Conservation (phyloP, 2,329 filamentous ascomycete species). For the Magnaporthiopsis rhizophila region DNA sequence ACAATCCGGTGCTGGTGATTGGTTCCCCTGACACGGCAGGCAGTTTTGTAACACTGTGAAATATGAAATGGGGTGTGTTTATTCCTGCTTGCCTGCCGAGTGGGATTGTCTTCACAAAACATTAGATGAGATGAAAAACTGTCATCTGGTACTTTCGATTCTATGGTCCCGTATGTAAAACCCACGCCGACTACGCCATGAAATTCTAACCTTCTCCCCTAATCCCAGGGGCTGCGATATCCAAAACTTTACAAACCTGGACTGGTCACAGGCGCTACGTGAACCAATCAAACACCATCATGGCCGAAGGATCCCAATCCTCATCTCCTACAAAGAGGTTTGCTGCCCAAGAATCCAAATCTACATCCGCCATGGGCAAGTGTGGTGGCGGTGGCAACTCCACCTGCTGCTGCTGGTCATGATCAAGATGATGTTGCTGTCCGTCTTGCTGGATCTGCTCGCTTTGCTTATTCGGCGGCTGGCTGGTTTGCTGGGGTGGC, state of each 20-base stretch:
- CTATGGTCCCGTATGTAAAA: background rate
- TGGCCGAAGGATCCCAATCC: constrained; percentile 3
- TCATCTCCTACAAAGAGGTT: background rate
- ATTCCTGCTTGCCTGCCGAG: background rate
- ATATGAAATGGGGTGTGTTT: background rate
- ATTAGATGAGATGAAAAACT: no score
- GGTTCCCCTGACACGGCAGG: background rate
- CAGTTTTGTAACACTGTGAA: no score
- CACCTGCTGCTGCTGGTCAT: background rate
- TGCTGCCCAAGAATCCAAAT: constrained; percentile 2
- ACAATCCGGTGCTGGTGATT: background rate
- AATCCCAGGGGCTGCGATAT: background rate
- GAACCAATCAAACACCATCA: background rate
- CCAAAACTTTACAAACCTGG: no score
- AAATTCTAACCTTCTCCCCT: background rate
- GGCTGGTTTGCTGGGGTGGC: no score
- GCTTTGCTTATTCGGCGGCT: no score
- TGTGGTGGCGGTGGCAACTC: background rate
- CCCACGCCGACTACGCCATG: no score
- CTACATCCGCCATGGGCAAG: constrained; percentile 3
- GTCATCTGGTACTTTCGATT: no score
- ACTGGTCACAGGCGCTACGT: background rate
- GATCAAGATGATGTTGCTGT: background rate
- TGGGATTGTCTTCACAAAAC: background rate
- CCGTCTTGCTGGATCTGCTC: background rate